These are phyloP conservation scores for Nasturtium officinale DNA, from an alignment of 345 rosid genomes.

Conservation along the genomic window DNA sequence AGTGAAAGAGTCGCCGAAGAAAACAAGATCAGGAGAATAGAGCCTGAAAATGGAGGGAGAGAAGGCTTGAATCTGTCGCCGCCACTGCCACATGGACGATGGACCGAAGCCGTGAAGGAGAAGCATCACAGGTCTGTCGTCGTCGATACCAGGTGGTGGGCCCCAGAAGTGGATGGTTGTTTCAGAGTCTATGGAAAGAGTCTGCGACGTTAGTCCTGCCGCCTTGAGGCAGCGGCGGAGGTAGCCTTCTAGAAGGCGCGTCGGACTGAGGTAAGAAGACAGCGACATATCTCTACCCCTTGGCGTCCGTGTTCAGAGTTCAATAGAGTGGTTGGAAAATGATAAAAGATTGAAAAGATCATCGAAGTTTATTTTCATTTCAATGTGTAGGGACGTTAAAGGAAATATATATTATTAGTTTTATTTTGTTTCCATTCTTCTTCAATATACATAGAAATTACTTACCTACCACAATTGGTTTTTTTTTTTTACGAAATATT, in stretches of 20 bases:
- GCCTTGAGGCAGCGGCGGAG: constrained; percentile 71
- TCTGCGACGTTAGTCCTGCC: constrained; percentile 62
- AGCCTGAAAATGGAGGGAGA: constrained; percentile 54
- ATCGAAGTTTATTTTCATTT: neutral
- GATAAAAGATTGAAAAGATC: neutral
- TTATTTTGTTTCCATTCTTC: neutral
- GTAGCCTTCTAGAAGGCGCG: constrained; percentile 59
- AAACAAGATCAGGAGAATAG: constrained; percentile 77
- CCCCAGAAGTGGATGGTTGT: constrained; percentile 83
- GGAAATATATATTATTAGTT: neutral
- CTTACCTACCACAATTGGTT: too few species aligned
- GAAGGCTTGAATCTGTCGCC: constrained; percentile 67
- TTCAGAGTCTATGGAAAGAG: constrained; percentile 48
- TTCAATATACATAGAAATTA: neutral
- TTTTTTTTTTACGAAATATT: too few species aligned
- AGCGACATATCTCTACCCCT: constrained; percentile 33
- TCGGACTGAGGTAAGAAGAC: constrained; percentile 60
- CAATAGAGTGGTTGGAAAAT: constrained; percentile 10
- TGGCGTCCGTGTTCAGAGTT: constrained; percentile 35
- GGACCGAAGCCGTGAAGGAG: constrained; percentile 94
- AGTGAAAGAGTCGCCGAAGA: constrained; percentile 70
- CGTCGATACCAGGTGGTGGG: constrained; percentile 38
- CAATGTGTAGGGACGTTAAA: neutral
- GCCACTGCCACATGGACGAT: constrained; percentile 78
- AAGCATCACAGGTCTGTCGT: constrained; percentile 53